Base-by-base conservation (phyloP, 768 basidiomycete genomes). In the Russula ochroleuca region DNA sequence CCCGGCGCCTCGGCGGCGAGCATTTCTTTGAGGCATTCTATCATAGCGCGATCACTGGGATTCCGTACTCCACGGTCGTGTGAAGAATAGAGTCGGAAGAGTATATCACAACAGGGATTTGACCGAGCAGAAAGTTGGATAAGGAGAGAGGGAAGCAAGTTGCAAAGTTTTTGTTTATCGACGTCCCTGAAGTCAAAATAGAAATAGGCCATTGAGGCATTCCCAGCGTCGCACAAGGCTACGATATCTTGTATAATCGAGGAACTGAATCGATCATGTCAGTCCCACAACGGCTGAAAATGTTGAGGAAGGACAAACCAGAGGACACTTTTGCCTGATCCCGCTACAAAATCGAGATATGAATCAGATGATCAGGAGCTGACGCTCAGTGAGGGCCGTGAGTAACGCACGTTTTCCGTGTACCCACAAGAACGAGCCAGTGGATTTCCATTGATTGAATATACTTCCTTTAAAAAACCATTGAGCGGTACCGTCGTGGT, bases 391-490 rank as follows among this genome's bases (percentile, higher is more conserved):
- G 9, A 23, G 19, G 3, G 10, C 3, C 10, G 11, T 31, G 40
- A 33, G n/a, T 13, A 31, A 33, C 40, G 19, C 28, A 57, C 55
- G 55, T n/a, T 57, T 57, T 31, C 55, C 55, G 3, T 57, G 28
- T n/a, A 57, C 3, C 41, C 55, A 57, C 17, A 57, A 21, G 2
- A 57, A 28, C 2, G 55, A 28, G 8, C 6, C 41, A 5, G 41
- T 21, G 6, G 55, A 57, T 33, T 31, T 57, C 55, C 55, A 57
- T 33, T 45, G 25, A 2, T n/a, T 43, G n/a, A 45, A 57, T 3
- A 45, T 57, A 45, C 28, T 9, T 11, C 55, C 55, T 33, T 9
- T 17, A 31, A 57, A 21, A 28, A 57, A 57, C 55, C 55, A 57
- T 5, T 45, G 28, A 14, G 55, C 3, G 1, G 55, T 57, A 5